These are phyloP conservation scores for Angomonas deanei DNA, from an alignment of 208 protist species.

Conservation along the genomic window DNA sequence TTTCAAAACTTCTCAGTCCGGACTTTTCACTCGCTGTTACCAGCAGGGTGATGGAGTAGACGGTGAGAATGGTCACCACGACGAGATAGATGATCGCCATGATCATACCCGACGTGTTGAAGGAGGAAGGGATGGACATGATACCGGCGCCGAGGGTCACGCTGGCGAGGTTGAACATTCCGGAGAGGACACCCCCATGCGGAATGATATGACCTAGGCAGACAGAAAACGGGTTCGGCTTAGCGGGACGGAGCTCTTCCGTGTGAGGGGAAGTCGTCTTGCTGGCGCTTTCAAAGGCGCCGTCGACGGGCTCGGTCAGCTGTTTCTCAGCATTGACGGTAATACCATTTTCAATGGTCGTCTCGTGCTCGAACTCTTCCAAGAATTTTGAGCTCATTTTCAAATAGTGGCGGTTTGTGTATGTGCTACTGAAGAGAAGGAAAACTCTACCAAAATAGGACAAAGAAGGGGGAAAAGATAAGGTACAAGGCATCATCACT, in stretches of 20 bases:
- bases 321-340: conserved; percentile 1
- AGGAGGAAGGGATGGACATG: conserved; percentile 59
- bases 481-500: not conserved
- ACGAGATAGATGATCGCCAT: conserved; percentile 25
- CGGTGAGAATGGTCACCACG: conserved; percentile 18
- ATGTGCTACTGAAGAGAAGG: too few species aligned
- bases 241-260: not conserved
- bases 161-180: conserved; percentile 40
- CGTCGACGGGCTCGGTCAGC: not conserved
- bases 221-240: not conserved
- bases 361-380: not conserved
- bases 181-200: conserved; percentile 32
- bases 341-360: not conserved
- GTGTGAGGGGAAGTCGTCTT: too few species aligned
- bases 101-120: conserved; percentile 35
- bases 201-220: conserved; percentile 21
- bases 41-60: conserved; percentile 37
- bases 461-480: too few species aligned
- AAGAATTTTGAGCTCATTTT: conserved; percentile 9
- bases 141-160: conserved; percentile 63
- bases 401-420: conserved; percentile 3
- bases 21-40: conserved; percentile 15
- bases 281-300: too few species aligned
- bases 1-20: conserved; percentile 35
- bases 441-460: too few species aligned